Evolutionary conservation across 1,284 basidiomycete species (phyloP), one percentile per base, ranked within the genome.

Genomic region (Rhizoctonia solani): DNA sequence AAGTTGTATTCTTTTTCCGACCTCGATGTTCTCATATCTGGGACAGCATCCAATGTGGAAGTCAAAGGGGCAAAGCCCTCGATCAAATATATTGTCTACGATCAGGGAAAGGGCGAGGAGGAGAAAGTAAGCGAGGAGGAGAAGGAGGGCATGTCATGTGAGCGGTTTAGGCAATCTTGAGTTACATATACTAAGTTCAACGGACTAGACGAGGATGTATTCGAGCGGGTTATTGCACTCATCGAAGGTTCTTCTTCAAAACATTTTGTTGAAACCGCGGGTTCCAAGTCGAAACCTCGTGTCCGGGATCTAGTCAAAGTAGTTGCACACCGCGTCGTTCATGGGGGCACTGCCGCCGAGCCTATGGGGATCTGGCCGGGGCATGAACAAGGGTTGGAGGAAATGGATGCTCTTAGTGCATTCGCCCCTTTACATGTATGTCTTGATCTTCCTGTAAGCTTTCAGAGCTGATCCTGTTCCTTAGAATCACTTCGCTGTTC

Each of bases 311-410:
- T 80, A 2, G 83, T 90, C 63, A 76, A 74, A 4, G 79, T 84
- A 68, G 79, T 88, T 47, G 88, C 87, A 71, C 87, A 90, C 74
- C 82, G 85, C 32, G 87, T 93, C 53, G 93, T 95, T 0, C 93
- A 95, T 72, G 93, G 93, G 1, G 92, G 92, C 1, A 83, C 85
- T 54, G 89, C 88, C 73, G 79, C 79, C 21, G 80, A 85, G 27
- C 88, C 91, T 0, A 85, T 92, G 14, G 72, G 84, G 42, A 85
- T 95, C 68, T 85, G 78, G 30, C 76, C 76, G 41, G 77, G 79
- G 4, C 80, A 83, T 71, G 71, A 75, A 78, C 73, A 81, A 81
- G 73, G 81, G 80, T 73, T 87, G 79, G 67, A 88, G 80, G 76
- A 88, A 71, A 92, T 95, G 75, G 87, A 92, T 73, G 81, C 81